phyloP scores from a whole-genome alignment of 176 grass and related monocot genomes.

The Oryza meridionalis region DNA sequence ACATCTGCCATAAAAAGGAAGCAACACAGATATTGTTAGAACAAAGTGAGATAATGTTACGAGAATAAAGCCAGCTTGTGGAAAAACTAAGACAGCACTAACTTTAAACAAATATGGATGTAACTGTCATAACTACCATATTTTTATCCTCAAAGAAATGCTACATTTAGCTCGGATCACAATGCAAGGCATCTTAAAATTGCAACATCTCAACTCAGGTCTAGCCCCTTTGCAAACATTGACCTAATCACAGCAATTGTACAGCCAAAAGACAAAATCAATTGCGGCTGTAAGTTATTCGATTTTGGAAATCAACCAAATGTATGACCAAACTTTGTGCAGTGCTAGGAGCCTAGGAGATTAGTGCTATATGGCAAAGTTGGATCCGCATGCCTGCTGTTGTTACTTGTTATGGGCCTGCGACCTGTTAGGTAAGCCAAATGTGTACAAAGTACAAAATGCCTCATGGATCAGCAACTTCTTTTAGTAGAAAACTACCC shows the following conservation, averaged over 20 bases:
- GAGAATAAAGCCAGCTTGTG: neutral
- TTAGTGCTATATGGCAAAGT: neutral
- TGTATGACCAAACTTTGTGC: constrained; percentile 1
- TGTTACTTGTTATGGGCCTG: neutral
- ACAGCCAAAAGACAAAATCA: neutral
- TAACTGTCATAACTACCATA: neutral
- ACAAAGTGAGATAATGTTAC: neutral
- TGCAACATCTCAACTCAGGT: neutral
- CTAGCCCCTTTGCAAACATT: neutral
- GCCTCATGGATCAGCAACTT: neutral
- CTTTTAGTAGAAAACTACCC: neutral
- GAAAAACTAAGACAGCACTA: neutral
- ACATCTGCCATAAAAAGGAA: constrained; percentile 43
- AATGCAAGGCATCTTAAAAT: constrained; percentile 12
- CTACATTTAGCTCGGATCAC: neutral
- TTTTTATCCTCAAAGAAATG: neutral
- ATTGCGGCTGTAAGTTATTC: neutral
- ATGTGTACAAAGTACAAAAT: neutral
- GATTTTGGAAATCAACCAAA: neutral
- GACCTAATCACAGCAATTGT: neutral
- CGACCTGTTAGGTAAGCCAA: neutral
- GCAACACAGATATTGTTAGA: constrained; percentile 16
- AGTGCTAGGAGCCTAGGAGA: neutral
- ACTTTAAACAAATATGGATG: neutral
- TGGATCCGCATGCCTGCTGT: neutral